Percentiles rank a stretch among this genome's conserved stretches.
phyloP scores from a whole-genome alignment of 2,329 filamentous ascomycete species.

The Aspergillus fijiensis region DNA sequence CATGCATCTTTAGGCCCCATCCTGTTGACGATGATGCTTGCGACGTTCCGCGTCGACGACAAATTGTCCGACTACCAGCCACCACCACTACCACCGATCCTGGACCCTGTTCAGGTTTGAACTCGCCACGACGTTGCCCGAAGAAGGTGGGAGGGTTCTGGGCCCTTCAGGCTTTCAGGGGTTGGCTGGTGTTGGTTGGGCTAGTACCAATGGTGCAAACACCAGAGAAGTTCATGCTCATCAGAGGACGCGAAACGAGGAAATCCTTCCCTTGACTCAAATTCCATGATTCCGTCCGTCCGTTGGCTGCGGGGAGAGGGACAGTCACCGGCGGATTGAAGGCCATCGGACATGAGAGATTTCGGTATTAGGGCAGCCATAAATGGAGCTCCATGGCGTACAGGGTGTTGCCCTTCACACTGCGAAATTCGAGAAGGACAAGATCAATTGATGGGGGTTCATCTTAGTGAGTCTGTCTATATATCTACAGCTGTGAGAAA shows the following conservation, averaged over 20 bases:
- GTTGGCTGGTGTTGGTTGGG: neutral
- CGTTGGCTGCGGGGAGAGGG: neutral
- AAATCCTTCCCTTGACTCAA: neutral
- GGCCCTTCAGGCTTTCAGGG: slow-evolving; percentile 8
- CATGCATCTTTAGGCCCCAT: neutral
- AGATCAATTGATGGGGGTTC: neutral
- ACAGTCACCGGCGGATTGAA: neutral
- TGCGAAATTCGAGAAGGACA: neutral
- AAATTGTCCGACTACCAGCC: slow-evolving; percentile 10
- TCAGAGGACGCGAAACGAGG: neutral
- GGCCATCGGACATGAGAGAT: neutral
- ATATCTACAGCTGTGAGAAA: neutral
- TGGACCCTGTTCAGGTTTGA: slow-evolving; percentile 11
- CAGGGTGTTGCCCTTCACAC: neutral
- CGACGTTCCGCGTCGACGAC: neutral
- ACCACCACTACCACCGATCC: slow-evolving; percentile 4
- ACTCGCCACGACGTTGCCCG: slow-evolving; percentile 5
- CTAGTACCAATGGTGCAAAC: slow-evolving; percentile 1
- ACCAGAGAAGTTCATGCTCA: neutral
- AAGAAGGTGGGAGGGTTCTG: slow-evolving; percentile 1
- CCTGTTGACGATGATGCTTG: neutral
- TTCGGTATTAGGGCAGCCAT: neutral
- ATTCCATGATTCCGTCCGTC: slow-evolving; percentile 1
- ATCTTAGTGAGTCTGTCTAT: neutral
- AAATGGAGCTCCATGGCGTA: neutral